A percentile compares a stretch with the other conserved stretches of the same genome.
These are phyloP conservation scores for Cyberlindnera lachancei DNA, from an alignment of 805 yeast genomes.

Conservation along the genomic window DNA sequence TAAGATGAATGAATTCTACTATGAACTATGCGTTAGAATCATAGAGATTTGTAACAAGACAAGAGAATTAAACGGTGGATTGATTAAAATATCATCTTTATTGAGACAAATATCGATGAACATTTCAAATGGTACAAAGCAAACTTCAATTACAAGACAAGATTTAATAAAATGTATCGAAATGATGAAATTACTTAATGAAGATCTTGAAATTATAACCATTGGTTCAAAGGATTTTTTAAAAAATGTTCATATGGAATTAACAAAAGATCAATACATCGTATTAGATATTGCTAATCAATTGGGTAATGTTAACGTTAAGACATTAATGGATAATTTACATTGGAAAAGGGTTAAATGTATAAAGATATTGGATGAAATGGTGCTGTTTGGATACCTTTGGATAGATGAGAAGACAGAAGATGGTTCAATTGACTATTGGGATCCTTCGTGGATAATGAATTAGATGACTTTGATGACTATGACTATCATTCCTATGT, in stretches of 20 bases:
- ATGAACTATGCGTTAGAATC: conserved; percentile 63
- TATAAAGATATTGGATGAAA: conserved; percentile 58
- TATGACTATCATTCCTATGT: too few relatives aligned
- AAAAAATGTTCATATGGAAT: conserved; percentile 54
- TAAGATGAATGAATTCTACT: conserved; percentile 42
- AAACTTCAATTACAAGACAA: conserved; percentile 27
- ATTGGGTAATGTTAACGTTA: conserved; percentile 64
- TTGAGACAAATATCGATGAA: conserved; percentile 27
- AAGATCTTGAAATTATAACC: conserved; percentile 57
- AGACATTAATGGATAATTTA: conserved; percentile 63
- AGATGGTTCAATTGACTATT: conserved; percentile 40
- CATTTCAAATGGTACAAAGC: too few relatives aligned
- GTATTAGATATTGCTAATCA: conserved; percentile 72
- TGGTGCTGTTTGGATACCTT: conserved; percentile 74
- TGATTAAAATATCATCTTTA: conserved; percentile 55
- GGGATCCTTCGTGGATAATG: conserved; percentile 76
- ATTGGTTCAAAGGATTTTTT: conserved; percentile 44
- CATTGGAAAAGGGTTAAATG: conserved; percentile 65
- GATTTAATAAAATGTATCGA: conserved; percentile 55
- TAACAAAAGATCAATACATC: conserved; percentile 59
- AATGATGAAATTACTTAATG: conserved; percentile 51
- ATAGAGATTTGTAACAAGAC: conserved; percentile 72
- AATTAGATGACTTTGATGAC: too few relatives aligned
- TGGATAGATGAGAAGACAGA: conserved; percentile 80
- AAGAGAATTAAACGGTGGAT: conserved; percentile 73